phyloP scores from a whole-genome alignment of 192 early-diverging fungal species.

The Entomortierella beljakovae region DNA sequence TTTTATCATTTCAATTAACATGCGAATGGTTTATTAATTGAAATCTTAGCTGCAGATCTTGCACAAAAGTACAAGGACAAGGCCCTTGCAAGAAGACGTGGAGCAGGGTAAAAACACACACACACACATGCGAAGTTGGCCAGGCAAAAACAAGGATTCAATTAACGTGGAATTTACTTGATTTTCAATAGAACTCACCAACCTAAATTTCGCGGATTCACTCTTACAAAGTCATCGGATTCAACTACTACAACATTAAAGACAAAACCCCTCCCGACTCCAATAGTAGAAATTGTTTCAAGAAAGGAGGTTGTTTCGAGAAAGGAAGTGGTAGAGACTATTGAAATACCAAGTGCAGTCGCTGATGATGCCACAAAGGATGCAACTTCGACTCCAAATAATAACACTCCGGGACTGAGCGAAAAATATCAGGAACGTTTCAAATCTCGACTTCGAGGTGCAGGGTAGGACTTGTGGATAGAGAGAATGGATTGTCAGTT shows the following conservation, averaged over 20 bases:
- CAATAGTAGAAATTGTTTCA: neutral
- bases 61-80: slow-evolving; percentile 40
- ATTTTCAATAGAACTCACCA: slow-evolving; percentile 33
- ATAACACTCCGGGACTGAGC: slow-evolving; percentile 13
- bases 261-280: neutral
- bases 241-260: neutral
- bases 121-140: no score
- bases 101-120: slow-evolving; percentile 23
- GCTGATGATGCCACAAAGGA: neutral
- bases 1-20: no score
- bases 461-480: slow-evolving; percentile 23
- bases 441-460: slow-evolving; percentile 30
- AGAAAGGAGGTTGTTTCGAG: neutral
- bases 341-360: neutral
- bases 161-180: neutral
- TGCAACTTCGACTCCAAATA: neutral
- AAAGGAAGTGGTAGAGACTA: neutral
- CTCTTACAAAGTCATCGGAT: slow-evolving; percentile 7
- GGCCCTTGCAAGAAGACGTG: slow-evolving; percentile 35
- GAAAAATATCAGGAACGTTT: slow-evolving; percentile 36
- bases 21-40: no score
- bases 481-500: neutral
- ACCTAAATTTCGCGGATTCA: slow-evolving; percentile 40
- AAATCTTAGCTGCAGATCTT: slow-evolving; percentile 18
- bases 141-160: neutral